Base-by-base conservation (phyloP, 768 basidiomycete genomes). In the Termitomyces sp. region DNA sequence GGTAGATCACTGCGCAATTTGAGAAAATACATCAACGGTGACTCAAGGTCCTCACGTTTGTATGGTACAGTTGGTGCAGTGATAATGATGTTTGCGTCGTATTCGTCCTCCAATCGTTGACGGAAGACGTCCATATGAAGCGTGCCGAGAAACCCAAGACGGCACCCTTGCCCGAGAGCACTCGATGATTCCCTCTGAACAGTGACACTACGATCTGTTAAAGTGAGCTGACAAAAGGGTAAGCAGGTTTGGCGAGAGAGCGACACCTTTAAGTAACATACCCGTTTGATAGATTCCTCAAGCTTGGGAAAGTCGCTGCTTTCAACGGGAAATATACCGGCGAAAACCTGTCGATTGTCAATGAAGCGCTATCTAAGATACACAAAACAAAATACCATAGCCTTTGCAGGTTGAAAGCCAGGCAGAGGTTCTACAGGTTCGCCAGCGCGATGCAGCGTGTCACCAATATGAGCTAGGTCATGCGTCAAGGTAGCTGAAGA, bases 11-110 rank as follows among this genome's bases (percentile, higher is more conserved):
- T 96, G 58, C 32, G n/a, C 48, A 39, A 33, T 35, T 51, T 54
- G 54, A 52, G 46, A 25, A 29, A 42, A 48, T 31, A 15, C 55
- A 18, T 38, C 52, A 40, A 16, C 54, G 53, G 47, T 47, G 15
- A 20, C 45, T 45, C 25, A 49, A 23, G 43, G 16, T 43, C 58
- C 71, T 54, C 50, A 91, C 94, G 71, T 76, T 92, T 89, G 69
- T 94, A 94, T 25, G 96, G 94, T 18, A 98, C 96, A 2, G 94
- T 94, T 1, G 97, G 97, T 3, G 94, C 89, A 11, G 97, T 99
- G 52, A 98, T 83, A 61, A 98, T 94, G 54, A 98, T 86, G 64
- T 89, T 94, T 31, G 94, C 91, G 54, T 93, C 86, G 62, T 97
- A 94, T 68, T 99, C 97, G 62, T 99, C 97, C 70, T 98, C 97